Evolutionary conservation across 2,329 filamentous ascomycete genomes (phyloP), one percentile per base, ranked within the genome.

Genomic region (Capronia coronata): DNA sequence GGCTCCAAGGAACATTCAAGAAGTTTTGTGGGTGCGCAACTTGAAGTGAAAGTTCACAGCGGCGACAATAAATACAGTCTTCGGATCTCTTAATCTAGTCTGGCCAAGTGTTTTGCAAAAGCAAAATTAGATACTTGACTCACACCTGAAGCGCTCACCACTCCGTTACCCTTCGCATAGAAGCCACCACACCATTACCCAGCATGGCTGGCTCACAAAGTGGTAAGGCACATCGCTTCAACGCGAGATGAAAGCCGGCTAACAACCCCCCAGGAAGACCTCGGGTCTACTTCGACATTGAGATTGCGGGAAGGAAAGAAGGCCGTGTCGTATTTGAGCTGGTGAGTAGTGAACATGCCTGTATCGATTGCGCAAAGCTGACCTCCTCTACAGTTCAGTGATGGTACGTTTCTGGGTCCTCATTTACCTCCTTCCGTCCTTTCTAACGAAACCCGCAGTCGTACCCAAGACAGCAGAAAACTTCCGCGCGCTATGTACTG

Each of bases 391-490:
- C 45, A 61, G 59, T 61, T 43, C 48, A 59, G 52, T 27, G 59
- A 56, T 53, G 52, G 49, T 59, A 53, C 32, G 35, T 14, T 10
- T 27, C 3, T 3, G 10, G n/a, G 14, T 25, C 21, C 10, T 22
- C 3, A 9, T 2, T 18, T 18, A 13, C 23, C 30, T n/a, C n/a
- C 22, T 35, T 25, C 25, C 25, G 21, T 23, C 6, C 34, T 19
- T 9, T 34, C 59, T 54, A 83, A 81, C 72, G n/a, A 68, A 73
- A 58, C 79, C 22, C 59, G 19, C 48, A 75, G 76, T 94, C 54
- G 90, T 95, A 16, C 91, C 91, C 65, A 95, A 94, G 75, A 97
- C 91, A 3, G 87, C 86, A 58, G 90, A 96, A 63, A 97, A 97
- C 78, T 97, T 97, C 77, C 87, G 90, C 64, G 82, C 83, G 47